phyloP scores from a whole-genome alignment of 1,139 yeast species.

The Yamadazyma mexicana region DNA sequence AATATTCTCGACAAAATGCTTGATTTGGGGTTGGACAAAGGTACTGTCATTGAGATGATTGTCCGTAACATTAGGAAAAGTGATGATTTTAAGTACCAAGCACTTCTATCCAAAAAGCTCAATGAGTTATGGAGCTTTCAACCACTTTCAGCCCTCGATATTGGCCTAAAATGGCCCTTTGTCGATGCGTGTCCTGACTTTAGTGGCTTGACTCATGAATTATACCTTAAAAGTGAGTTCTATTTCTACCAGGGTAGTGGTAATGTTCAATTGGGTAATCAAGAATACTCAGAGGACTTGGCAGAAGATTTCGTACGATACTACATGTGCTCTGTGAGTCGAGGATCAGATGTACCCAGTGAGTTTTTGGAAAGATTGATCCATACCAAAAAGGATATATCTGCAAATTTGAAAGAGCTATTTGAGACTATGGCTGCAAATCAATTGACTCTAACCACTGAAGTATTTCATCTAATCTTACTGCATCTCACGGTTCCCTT shows the following conservation, averaged over 20 bases:
- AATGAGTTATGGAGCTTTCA: constrained; percentile 7
- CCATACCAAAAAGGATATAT: constrained; percentile 8
- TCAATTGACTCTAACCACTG: constrained; percentile 15
- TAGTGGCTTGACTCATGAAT: constrained; percentile 2
- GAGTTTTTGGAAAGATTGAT: constrained; percentile 6
- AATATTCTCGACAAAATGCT: constrained; percentile 23
- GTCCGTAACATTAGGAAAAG: constrained; percentile 18
- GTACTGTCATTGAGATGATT: constrained; percentile 29
- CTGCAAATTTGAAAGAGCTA: constrained; percentile 16
- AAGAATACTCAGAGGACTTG: constrained; percentile 9
- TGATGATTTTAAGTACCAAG: constrained; percentile 35
- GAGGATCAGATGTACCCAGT: background rate
- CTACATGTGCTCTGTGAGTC: constrained; percentile 4
- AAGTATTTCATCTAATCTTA: constrained; percentile 21
- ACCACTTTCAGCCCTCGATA: constrained; percentile 4
- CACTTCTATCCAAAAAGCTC: constrained; percentile 18
- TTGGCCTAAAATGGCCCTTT: constrained; percentile 6
- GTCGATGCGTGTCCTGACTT: constrained; percentile 2
- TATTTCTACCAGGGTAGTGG: background rate
- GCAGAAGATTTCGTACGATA: constrained; percentile 14
- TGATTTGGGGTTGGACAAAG: constrained; percentile 26
- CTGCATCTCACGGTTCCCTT: constrained; percentile 30
- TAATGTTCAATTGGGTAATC: background rate
- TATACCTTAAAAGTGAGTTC: constrained; percentile 9
- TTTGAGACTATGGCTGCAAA: constrained; percentile 24